A percentile compares a stretch with the other conserved stretches of the same genome.
Evolutionary conservation across 176 grass and related monocot species (phyloP).

Genomic region (Rhynchospora breviuscula): DNA sequence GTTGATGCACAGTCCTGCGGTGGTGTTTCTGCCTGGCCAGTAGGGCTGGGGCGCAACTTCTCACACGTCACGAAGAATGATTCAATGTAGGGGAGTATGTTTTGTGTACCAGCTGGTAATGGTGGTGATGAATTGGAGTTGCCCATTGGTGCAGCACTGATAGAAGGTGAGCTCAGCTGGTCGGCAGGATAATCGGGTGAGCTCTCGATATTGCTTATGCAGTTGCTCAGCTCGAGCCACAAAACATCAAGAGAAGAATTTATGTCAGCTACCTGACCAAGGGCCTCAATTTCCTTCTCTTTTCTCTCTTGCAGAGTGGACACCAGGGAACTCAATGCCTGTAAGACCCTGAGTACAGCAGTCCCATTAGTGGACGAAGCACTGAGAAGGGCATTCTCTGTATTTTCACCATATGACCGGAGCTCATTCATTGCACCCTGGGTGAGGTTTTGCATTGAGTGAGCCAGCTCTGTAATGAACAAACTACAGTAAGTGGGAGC

Average conservation of each 20-base stretch:
- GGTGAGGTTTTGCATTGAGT: slow-evolving; percentile 78
- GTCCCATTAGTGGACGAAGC: slow-evolving; percentile 91
- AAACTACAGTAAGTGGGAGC: slow-evolving; percentile 77
- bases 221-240: slow-evolving; percentile 92
- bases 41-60: slow-evolving; percentile 67
- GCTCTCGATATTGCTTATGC: slow-evolving; percentile 94
- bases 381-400: slow-evolving; percentile 90
- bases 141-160: slow-evolving; percentile 38
- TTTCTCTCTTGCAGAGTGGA: slow-evolving; percentile 71
- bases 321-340: slow-evolving; percentile 95
- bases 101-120: slow-evolving; percentile 82
- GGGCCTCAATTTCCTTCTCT: slow-evolving; percentile 62
- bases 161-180: slow-evolving; percentile 41
- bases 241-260: slow-evolving; percentile 70
- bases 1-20: slow-evolving; percentile 35
- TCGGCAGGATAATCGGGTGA: slow-evolving; percentile 64
- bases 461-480: slow-evolving; percentile 86
- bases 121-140: slow-evolving; percentile 67
- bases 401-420: slow-evolving; percentile 52
- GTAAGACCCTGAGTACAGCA: slow-evolving; percentile 87
- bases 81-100: slow-evolving; percentile 96
- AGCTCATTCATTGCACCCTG: slow-evolving; percentile 77
- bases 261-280: slow-evolving; percentile 76
- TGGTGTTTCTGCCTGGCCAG: slow-evolving; percentile 50
- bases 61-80: slow-evolving; percentile 97